Percentiles rank a stretch among this genome's conserved stretches.
Conservation (phyloP, 225 moss, liverwort and hornwort genomes). For the Bryoerythrophyllum caledonicum region DNA sequence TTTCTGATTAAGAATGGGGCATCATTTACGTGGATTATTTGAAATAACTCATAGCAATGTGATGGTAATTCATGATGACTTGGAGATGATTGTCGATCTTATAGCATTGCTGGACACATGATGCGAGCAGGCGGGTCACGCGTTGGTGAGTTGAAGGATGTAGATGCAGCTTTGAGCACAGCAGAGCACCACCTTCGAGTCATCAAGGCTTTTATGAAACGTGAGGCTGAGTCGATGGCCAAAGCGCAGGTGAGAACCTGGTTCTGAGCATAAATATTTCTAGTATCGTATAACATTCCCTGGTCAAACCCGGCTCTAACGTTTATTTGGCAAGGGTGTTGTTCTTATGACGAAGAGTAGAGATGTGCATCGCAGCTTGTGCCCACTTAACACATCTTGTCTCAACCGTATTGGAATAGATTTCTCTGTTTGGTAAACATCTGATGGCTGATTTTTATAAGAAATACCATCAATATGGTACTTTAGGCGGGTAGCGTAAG, state of each 20-base stretch:
- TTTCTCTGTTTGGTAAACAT: slow-evolving; percentile 12
- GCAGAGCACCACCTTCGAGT: slow-evolving; percentile 71
- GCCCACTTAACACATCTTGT: background rate
- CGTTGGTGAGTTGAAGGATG: slow-evolving; percentile 55
- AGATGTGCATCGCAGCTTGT: background rate
- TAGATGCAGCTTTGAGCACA: slow-evolving; percentile 67
- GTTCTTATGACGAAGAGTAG: background rate
- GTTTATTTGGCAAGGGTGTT: background rate
- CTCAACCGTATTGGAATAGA: background rate
- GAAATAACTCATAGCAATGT: background rate
- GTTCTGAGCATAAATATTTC: background rate
- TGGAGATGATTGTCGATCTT: background rate
- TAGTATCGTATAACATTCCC: background rate
- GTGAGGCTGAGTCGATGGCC: slow-evolving; percentile 63
- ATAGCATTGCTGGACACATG: background rate
- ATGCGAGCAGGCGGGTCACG: slow-evolving; percentile 43
- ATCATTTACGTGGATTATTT: background rate
- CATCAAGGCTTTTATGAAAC: slow-evolving; percentile 66
- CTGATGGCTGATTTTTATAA: slow-evolving; percentile 1
- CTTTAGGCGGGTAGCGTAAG: background rate
- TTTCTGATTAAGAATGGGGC: background rate
- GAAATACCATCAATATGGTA: background rate
- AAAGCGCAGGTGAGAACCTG: slow-evolving; percentile 60
- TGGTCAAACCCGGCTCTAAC: background rate
- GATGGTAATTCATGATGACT: background rate